These are phyloP conservation scores for Aspergillus sp. DNA, from an alignment of 2,329 filamentous ascomycete species.

Conservation along the genomic window DNA sequence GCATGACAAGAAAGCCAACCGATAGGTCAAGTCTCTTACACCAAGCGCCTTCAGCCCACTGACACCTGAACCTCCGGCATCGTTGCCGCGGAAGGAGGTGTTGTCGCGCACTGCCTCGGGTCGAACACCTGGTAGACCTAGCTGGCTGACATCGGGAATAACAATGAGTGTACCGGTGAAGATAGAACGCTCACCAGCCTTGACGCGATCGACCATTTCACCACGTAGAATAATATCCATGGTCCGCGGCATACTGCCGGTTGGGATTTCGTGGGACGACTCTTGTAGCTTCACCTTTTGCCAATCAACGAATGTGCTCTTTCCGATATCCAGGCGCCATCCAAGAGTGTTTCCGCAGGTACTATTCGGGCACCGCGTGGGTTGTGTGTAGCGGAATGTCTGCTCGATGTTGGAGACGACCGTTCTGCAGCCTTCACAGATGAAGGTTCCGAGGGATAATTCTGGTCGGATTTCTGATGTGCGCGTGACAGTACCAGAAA, in stretches of 20 bases:
- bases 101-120: conserved; percentile 84
- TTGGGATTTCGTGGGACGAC: conserved; percentile 97
- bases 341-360: conserved; percentile 84
- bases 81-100: conserved; percentile 70
- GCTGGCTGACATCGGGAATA: conserved; percentile 92
- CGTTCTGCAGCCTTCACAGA: conserved; percentile 82
- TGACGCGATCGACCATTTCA: conserved; percentile 95
- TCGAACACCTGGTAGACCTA: conserved; percentile 81
- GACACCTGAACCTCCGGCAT: conserved; percentile 81
- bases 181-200: conserved; percentile 96
- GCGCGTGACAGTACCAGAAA: conserved; percentile 93
- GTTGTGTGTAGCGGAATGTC: conserved; percentile 95
- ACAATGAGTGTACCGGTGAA: conserved; percentile 97
- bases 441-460: conserved; percentile 86
- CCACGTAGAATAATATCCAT: conserved; percentile 96
- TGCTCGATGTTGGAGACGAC: conserved; percentile 91
- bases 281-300: conserved; percentile 98
- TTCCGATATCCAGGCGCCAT: conserved; percentile 96
- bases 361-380: conserved; percentile 87
- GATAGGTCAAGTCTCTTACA: conserved; percentile 92
- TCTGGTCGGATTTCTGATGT: conserved; percentile 97
- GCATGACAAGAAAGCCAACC: conserved; percentile 92
- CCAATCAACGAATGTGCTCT: conserved; percentile 98
- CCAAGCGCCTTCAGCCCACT: conserved; percentile 87
- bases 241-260: conserved; percentile 95